phyloP scores from a whole-genome alignment of 2,329 filamentous ascomycete species.

The Blumeria hordei region DNA sequence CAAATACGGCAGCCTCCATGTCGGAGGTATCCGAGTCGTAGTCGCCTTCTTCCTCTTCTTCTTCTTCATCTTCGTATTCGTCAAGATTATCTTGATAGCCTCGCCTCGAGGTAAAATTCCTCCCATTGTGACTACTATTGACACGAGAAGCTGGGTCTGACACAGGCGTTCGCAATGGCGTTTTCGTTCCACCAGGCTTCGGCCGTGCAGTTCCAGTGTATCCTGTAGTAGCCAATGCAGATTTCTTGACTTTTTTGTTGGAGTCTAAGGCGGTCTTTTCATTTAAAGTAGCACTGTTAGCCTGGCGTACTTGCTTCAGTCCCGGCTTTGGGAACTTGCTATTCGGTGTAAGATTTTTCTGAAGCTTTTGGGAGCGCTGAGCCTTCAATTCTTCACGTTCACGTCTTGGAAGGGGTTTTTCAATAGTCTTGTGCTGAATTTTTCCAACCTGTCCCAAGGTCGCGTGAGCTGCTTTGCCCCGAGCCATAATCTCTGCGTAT shows the following conservation, averaged over 20 bases:
- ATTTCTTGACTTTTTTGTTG: conserved; percentile 36
- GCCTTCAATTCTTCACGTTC: conserved; percentile 15
- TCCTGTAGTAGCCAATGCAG: conserved; percentile 35
- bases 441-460: conserved; percentile 38
- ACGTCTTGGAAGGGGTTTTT: conserved; percentile 34
- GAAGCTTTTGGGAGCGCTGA: conserved; percentile 8
- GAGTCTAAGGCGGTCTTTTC: conserved; percentile 11
- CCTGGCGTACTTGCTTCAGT: conserved; percentile 5
- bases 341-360: conserved; percentile 10
- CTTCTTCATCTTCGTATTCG: conserved; percentile 18
- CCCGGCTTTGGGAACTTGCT: conserved; percentile 10
- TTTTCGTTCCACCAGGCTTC: conserved; percentile 20
- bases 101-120: conserved; percentile 18
- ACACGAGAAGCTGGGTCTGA: conserved; percentile 6
- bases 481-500: conserved; percentile 49
- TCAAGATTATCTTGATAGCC: conserved; percentile 7
- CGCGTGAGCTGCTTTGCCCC: conserved; percentile 40
- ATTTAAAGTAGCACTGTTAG: not conserved
- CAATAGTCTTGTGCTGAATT: conserved; percentile 52
- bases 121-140: conserved; percentile 11
- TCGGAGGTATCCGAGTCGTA: conserved; percentile 44
- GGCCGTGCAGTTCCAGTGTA: conserved; percentile 41
- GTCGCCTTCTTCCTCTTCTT: conserved; percentile 38
- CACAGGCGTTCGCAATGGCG: conserved; percentile 9
- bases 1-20: conserved; percentile 54